Evolutionary conservation across 2,329 filamentous ascomycete genomes (phyloP), one percentile per base, ranked within the genome.

Genomic region (Aspergillus ochraceus): DNA sequence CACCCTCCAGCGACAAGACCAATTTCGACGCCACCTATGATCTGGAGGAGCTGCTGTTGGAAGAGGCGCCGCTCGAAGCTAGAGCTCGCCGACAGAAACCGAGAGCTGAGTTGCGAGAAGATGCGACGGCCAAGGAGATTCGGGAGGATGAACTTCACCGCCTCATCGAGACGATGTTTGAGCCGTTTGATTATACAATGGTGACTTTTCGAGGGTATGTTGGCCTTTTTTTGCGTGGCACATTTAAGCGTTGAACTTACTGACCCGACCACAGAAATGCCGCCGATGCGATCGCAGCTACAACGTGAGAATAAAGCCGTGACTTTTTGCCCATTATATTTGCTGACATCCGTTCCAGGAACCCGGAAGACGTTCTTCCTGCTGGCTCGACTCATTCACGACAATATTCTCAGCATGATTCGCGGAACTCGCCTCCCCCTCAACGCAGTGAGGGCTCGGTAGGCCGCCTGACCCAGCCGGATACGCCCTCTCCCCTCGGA

Each of bases 21-120:
- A 99, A 99, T 74, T 99, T 99, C 67, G 95, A 99, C 76, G 95
- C 95, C 4, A 99, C 95, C 0, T 98, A 99, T 73, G 95, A 99
- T 75, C 80, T 99, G 54, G 95, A 99, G 73, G 95, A 99, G 75
- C 77, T 99, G 20, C 79, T 99, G 2, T 78, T 99, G 49, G 95
- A 99, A 76, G 95, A 99, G 74, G 95, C 95, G 12, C 95, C 95
- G 1, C 80, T 99, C 5, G 95, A 99, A 76, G 95, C 95, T 57
- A 85, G 95, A 70, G 92, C 95, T 54, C 86, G 95, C 67, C 88
- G 94, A 71, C 95, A 98, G 75, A 97, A 98, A 76, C 95, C 95
- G 2, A 85, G 95, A 63, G 93, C 96, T 65, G 89, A 91, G 66
- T 80, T 99, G 72, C 94, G 95, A 76, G 92, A 96, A 2, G 94